phyloP scores from a whole-genome alignment of 2,329 filamentous ascomycete genomes.

The Macrophomina tecta region DNA sequence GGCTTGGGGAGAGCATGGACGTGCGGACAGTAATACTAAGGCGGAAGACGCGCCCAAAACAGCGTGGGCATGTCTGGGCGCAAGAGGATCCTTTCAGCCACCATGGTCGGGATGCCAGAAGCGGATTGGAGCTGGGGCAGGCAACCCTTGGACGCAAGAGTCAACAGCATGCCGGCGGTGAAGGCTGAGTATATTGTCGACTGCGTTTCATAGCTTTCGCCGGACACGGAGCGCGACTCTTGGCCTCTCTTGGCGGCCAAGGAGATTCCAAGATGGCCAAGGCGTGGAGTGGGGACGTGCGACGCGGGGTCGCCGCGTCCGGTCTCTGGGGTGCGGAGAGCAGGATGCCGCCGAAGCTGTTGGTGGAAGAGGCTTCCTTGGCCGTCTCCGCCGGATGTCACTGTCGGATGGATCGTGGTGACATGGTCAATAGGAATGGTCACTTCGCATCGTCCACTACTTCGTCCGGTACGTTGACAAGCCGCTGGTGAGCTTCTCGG shows the following conservation, averaged over 20 bases:
- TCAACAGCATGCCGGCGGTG: slow-evolving; percentile 15
- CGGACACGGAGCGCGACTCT: slow-evolving; percentile 12
- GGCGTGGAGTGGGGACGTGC: slow-evolving; percentile 10
- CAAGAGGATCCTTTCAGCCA: slow-evolving; percentile 23
- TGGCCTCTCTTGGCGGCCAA: slow-evolving; percentile 1
- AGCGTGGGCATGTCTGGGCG: not conserved
- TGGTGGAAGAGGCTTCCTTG: not conserved
- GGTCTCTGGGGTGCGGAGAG: slow-evolving; percentile 22
- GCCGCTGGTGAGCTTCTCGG: not conserved
- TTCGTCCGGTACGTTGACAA: not conserved
- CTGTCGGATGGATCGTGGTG: slow-evolving; percentile 3
- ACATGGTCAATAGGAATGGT: not conserved
- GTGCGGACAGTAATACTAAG: slow-evolving; percentile 4
- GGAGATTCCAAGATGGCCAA: slow-evolving; percentile 1
- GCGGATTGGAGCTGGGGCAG: slow-evolving; percentile 15
- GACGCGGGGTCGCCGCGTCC: slow-evolving; percentile 9
- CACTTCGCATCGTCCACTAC: not conserved
- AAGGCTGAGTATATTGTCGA: not conserved
- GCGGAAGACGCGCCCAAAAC: slow-evolving; percentile 13
- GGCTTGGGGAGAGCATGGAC: not conserved
- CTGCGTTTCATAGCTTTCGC: slow-evolving; percentile 5
- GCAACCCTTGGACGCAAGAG: slow-evolving; percentile 5
- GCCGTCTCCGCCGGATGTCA: slow-evolving; percentile 3
- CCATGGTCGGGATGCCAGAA: slow-evolving; percentile 8
- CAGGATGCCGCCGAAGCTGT: not conserved